Base-by-base conservation (phyloP, 2,329 filamentous ascomycete species). In the Cercospora sp. region DNA sequence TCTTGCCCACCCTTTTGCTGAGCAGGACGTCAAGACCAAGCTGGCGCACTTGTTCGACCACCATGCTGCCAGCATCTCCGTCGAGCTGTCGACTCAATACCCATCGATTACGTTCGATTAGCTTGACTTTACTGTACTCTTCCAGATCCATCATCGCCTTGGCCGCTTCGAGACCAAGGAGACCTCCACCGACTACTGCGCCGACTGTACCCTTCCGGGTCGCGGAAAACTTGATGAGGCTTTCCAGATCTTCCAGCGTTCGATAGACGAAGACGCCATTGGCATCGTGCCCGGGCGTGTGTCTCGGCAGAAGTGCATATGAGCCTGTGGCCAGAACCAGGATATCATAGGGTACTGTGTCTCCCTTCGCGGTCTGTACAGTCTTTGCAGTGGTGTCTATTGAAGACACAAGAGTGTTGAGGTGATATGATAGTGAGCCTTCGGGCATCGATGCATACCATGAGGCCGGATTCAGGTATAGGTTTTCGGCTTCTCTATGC, bases 91-190 rank as follows among this genome's bases (percentile, higher is more conserved):
- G 85, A 64, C 90, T 92, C 53, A 97, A 79, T 0, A 96, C 90
- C 91, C 92, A 97, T 72, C 86, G 81, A 75, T 93, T 94, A 63
- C 92, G 85, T 79, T 97, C 94, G 62, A 97, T 88, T 8, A 97
- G 82, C 72, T 89, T 91, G 62, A 97, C 90, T 66, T 88, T 87
- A 12, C 85, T 83, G 75, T 91, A 96, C 62, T 89, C 87, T 73
- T 91, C 85, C 8, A 97, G 82, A 76, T 96, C 93, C 82, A 94
- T 90, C 91, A 97, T 93, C 1, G 93, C 93, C 75, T 96, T 95
- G 36, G 92, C 93, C 2, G 93, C 93, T 80, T 97, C 93, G 0
- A 97, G 86, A 0, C 93, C 93, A 0, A 97, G 84, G 26, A 97
- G 80, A 0, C 93, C 93, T 63, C 93, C 93, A 26, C 93, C 93